Evolutionary conservation across 1,284 basidiomycete genomes (phyloP), one percentile per base, ranked within the genome.

Genomic region (Paramarasmius palmivorus): DNA sequence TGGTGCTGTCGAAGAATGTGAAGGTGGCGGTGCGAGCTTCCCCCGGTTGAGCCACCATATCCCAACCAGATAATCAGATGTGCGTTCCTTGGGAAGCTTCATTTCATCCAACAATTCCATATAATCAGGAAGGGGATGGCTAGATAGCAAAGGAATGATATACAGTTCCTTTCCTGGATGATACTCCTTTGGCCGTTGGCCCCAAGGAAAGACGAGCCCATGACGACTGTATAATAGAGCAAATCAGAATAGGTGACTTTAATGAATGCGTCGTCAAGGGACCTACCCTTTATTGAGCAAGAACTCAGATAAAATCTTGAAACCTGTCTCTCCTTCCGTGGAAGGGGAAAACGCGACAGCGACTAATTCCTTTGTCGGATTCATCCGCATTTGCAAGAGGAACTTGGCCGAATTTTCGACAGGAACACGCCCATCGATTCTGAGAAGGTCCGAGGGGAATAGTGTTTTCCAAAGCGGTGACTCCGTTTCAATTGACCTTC

Each of bases 151-250:
- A 1, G 95, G 95, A 19, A 96, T 81, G 55, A 96, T 81, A 64
- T 98, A 98, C 32, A 96, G 71, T 67, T 98, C 95, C 58, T 88
- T 87, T 26, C 93, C 91, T 17, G 88, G 88, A 56, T 83, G 80
- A 57, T 82, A 71, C 5, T 92, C 89, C 58, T 88, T 85, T 7
- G 84, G 84, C 29, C 78, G 78, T 50, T 74, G 76, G 4, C 88
- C 89, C 86, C 92, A 94, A 10, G 93, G 93, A 59, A 92, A 92
- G 35, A 92, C 82, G 12, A 95, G 77, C 8, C 88, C 93, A 68
- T 95, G 90, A 20, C 93, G 92, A 54, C 92, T 94, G 42, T 53
- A 50, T 53, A 15, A 52, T 41, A 54, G 22, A n/a, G 22, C 26
- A 52, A 51, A 47, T 55, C 42, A 50, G 44, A 35, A 61, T 34